Conservation (phyloP, 495 filamentous ascomycete species). For the Annulohypoxylon nitens region DNA sequence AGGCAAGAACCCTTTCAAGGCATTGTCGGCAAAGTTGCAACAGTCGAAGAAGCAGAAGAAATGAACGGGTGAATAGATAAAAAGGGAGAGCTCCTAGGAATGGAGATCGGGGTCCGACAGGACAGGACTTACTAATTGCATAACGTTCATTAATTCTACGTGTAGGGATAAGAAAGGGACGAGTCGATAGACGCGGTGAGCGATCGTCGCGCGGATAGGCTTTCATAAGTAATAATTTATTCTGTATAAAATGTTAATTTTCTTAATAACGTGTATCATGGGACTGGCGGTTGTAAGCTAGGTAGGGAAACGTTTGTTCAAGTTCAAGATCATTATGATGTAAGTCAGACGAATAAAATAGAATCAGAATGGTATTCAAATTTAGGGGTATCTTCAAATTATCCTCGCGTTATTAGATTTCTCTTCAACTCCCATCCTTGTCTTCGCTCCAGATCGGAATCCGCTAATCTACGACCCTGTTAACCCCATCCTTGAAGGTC, state of each 20-base stretch:
- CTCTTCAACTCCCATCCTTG: background rate
- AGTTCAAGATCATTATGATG: background rate
- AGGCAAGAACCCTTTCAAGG: slow-evolving; percentile 48
- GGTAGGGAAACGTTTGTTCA: background rate
- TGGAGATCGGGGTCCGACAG: background rate
- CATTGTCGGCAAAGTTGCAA: slow-evolving; percentile 21
- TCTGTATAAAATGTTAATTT: background rate
- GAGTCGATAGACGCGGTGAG: background rate
- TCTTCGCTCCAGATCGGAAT: background rate
- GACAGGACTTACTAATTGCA: background rate
- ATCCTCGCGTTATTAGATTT: slow-evolving; percentile 9
- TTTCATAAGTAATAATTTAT: background rate
- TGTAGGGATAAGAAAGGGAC: background rate
- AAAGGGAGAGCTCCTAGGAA: background rate
- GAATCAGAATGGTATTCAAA: background rate
- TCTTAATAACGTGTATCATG: background rate
- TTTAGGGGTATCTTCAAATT: slow-evolving; percentile 22
- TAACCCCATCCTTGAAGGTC: background rate
- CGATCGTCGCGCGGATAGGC: background rate
- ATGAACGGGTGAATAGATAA: background rate
- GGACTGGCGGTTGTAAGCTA: too few relatives aligned
- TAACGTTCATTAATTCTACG: slow-evolving; percentile 10
- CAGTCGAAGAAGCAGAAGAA: slow-evolving; percentile 8
- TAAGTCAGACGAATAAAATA: background rate
- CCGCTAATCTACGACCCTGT: background rate